Evolutionary conservation across 306 rosid species (phyloP), one percentile per base, ranked within the genome.

Genomic region (Fragaria ananassa): DNA sequence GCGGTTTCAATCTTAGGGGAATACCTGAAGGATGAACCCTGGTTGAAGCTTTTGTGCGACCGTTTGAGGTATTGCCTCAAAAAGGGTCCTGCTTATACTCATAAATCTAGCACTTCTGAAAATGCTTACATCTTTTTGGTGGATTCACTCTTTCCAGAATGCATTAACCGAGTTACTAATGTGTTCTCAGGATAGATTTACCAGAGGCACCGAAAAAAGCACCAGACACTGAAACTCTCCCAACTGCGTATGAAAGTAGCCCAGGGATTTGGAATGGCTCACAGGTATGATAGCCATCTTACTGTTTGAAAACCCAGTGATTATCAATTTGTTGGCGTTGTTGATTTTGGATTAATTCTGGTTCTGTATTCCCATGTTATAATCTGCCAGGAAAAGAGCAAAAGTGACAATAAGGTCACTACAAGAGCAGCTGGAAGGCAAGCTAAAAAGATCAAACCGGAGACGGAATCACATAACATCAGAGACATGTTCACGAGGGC

Each of bases 1-100:
- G 97, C 97, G 2, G 93, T 90, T 82, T 95, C 97, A 37, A 87
- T 95, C 77, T 74, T 95, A 81, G 90, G 96, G 76, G 99, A 95
- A 74, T 95, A 95, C 78, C 66, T 95, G 80, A 92, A 87, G 80
- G 91, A 92, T 82, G 87, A 92, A 27, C 92, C 96, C 56, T 95
- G 97, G 97, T 78, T 95, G 92, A 83, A 85, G 85, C 89, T 67
- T 61, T 70, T 92, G 85, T 92, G 96, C 78, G 69, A 72, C 81
- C 91, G 78, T 79, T 85, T 92, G 64, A 90, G 91, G 97, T 95
- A 92, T 81, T 76, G 35, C 75, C 53, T 76, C 63, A 46, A 45
- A 62, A 68, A 41, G 34, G 68, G 80, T 37, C 74, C 74, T 69
- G 3, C 34, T n/a, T 63, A n/a, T 9, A 44, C 12, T 18, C 44